phyloP scores from a whole-genome alignment of 805 yeast species.

The Monosporozyma solicola region DNA sequence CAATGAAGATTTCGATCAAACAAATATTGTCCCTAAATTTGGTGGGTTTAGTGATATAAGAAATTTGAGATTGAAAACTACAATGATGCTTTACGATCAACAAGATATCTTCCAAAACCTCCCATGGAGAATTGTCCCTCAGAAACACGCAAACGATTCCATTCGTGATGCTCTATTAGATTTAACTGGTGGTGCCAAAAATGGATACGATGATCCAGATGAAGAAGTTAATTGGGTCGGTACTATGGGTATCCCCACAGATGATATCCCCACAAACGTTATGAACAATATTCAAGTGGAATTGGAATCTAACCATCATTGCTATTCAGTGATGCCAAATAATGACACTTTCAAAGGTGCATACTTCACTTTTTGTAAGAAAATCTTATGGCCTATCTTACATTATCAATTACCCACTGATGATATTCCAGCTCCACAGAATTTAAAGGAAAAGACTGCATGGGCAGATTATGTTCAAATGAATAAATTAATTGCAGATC shows the following conservation, averaged over 20 bases:
- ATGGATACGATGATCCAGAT: slow-evolving; percentile 27
- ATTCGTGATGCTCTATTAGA: slow-evolving; percentile 39
- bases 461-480: slow-evolving; percentile 75
- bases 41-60: slow-evolving; percentile 53
- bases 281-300: slow-evolving; percentile 42
- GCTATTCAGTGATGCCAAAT: slow-evolving; percentile 58
- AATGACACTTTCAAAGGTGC: slow-evolving; percentile 83
- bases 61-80: slow-evolving; percentile 39
- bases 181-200: slow-evolving; percentile 26
- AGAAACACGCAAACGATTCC: slow-evolving; percentile 49
- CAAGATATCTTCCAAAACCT: slow-evolving; percentile 37
- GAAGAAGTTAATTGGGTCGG: slow-evolving; percentile 67
- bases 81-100: slow-evolving; percentile 28
- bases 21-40: slow-evolving; percentile 35
- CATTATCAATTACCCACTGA: slow-evolving; percentile 80
- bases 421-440: slow-evolving; percentile 84
- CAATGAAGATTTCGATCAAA: neutral
- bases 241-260: slow-evolving; percentile 86
- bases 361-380: slow-evolving; percentile 84
- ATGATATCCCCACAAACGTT: slow-evolving; percentile 54
- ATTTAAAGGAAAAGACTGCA: slow-evolving; percentile 79
- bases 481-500: slow-evolving; percentile 73
- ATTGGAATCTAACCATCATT: slow-evolving; percentile 41
- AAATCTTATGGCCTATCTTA: slow-evolving; percentile 92
- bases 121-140: slow-evolving; percentile 74